Conservation (phyloP, 768 basidiomycete species). For the Pholiota molesta region DNA sequence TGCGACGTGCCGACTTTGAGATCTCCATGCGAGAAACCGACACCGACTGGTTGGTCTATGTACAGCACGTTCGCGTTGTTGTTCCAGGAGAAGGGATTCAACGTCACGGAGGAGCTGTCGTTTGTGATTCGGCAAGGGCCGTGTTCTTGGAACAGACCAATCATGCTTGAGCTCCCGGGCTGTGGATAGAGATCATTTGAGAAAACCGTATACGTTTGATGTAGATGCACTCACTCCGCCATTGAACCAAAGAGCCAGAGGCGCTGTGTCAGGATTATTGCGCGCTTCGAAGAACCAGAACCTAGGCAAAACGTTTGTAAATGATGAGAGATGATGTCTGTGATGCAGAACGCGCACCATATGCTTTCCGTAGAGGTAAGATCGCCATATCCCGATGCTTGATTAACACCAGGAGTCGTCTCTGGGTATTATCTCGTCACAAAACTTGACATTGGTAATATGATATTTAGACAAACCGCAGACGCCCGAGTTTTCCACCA, state of each 20-base stretch:
- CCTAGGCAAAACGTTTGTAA: conserved; percentile 32
- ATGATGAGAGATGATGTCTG: not conserved
- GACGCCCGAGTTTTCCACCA: conserved; percentile 62
- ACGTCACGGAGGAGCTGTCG: conserved; percentile 48
- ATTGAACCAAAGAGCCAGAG: conserved; percentile 71
- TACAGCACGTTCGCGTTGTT: conserved; percentile 58
- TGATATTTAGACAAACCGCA: conserved; percentile 42
- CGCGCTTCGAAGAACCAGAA: conserved; percentile 74
- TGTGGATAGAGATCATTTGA: conserved; percentile 16
- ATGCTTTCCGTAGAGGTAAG: conserved; percentile 58
- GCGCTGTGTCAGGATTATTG: conserved; percentile 61
- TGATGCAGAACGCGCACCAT: conserved; percentile 38
- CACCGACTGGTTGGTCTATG: conserved; percentile 66
- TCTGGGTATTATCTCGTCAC: conserved; percentile 35
- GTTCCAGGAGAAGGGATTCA: conserved; percentile 64
- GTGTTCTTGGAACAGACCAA: conserved; percentile 73
- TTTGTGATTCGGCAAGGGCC: conserved; percentile 74
- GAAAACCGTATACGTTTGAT: not conserved
- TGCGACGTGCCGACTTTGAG: conserved; percentile 52
- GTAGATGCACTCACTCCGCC: conserved; percentile 46
- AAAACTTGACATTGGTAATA: not conserved
- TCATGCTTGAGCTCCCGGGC: conserved; percentile 60
- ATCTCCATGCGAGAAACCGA: conserved; percentile 63
- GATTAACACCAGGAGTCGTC: conserved; percentile 62
- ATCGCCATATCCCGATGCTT: conserved; percentile 69